Evolutionary conservation across 2,329 filamentous ascomycete genomes (phyloP).

Genomic region (Trichoderma gracile): DNA sequence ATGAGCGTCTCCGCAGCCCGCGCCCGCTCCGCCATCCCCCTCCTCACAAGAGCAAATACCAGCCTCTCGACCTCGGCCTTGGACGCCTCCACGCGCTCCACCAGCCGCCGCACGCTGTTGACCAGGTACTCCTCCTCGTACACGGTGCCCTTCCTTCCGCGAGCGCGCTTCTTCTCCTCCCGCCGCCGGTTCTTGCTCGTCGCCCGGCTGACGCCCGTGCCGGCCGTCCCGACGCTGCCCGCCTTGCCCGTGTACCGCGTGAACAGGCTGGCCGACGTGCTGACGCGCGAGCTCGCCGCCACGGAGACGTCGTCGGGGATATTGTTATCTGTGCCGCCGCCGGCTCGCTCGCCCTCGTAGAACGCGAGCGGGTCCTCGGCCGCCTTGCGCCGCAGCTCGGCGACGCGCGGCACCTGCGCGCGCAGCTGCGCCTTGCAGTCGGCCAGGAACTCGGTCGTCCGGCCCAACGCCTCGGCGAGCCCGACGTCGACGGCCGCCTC

Average conservation of each 20-base stretch:
- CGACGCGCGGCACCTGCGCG: slow-evolving; percentile 82
- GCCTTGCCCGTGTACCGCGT: slow-evolving; percentile 82
- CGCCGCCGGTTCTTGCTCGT: slow-evolving; percentile 85
- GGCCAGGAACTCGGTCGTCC: slow-evolving; percentile 85
- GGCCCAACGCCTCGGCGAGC: slow-evolving; percentile 76
- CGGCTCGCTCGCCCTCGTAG: slow-evolving; percentile 73
- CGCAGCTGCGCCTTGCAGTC: slow-evolving; percentile 86
- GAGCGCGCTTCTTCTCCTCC: slow-evolving; percentile 92
- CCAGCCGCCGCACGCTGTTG: slow-evolving; percentile 78
- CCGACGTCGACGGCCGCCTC: slow-evolving; percentile 70
- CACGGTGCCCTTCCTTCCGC: slow-evolving; percentile 93
- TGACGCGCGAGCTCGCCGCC: slow-evolving; percentile 76
- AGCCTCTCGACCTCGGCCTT: slow-evolving; percentile 72
- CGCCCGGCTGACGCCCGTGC: slow-evolving; percentile 71
- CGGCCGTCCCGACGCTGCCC: slow-evolving; percentile 64
- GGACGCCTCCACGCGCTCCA: slow-evolving; percentile 76
- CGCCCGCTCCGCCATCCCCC: slow-evolving; percentile 86
- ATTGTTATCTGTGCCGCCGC: slow-evolving; percentile 54
- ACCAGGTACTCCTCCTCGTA: slow-evolving; percentile 98
- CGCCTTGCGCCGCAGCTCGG: slow-evolving; percentile 79
- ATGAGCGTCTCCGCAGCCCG: slow-evolving; percentile 73
- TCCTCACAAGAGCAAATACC: slow-evolving; percentile 72
- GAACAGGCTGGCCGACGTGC: slow-evolving; percentile 85
- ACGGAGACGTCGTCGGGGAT: slow-evolving; percentile 91
- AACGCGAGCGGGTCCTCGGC: slow-evolving; percentile 83